phyloP scores from a whole-genome alignment of 768 basidiomycete species.

The Coprinellus aureogranulatus region DNA sequence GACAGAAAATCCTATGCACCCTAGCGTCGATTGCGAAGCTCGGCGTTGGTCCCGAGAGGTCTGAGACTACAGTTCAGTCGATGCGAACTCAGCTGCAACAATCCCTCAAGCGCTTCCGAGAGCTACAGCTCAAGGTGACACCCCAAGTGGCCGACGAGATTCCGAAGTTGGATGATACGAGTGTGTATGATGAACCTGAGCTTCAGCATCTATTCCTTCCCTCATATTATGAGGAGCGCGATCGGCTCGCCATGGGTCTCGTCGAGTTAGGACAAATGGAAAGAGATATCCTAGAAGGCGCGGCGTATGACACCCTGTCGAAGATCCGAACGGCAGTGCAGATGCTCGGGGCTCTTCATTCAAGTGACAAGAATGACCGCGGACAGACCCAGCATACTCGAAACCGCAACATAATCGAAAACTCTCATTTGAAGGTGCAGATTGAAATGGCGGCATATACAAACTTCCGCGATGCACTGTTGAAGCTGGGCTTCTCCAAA shows the following conservation, averaged over 20 bases:
- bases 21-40: background rate
- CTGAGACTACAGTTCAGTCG: background rate
- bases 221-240: background rate
- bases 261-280: constrained; percentile 8
- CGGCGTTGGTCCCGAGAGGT: background rate
- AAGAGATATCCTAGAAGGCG: constrained; percentile 12
- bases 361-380: background rate
- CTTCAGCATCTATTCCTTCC: background rate
- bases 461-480: background rate
- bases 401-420: constrained; percentile 4
- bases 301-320: constrained; percentile 10
- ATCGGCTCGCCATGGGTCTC: background rate
- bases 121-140: background rate
- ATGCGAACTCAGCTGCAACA: background rate
- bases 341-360: background rate
- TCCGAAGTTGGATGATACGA: background rate
- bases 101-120: background rate
- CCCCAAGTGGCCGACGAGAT: background rate
- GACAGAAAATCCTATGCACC: background rate
- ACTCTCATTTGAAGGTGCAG: background rate
- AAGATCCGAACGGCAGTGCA: constrained; percentile 8
- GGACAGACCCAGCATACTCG: constrained; percentile 14
- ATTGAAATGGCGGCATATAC: constrained; percentile 5
- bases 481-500: background rate
- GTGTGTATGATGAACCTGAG: background rate